Conservation (phyloP, 345 rosid genomes). For the Melaleuca alternifolia region DNA sequence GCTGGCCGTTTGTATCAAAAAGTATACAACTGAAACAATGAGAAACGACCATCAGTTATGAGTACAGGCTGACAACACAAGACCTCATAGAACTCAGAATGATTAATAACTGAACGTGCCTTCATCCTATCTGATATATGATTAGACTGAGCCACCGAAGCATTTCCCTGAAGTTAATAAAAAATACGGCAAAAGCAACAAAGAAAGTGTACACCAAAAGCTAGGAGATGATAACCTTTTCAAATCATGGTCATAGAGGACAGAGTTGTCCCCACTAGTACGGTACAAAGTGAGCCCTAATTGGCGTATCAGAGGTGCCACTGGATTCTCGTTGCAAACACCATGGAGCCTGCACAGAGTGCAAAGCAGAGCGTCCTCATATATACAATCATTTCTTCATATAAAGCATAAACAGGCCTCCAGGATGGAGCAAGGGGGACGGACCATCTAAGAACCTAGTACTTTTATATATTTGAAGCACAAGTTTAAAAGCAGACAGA, state of each 20-base stretch:
- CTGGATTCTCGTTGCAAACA: constrained; percentile 82
- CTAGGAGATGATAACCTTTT: constrained; percentile 47
- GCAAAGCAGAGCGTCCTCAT: background rate
- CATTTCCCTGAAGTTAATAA: background rate
- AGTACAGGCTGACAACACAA: background rate
- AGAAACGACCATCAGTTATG: background rate
- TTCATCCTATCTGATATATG: background rate
- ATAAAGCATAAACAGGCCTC: background rate
- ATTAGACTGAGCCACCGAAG: background rate
- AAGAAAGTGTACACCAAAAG: background rate
- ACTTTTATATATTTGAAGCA: background rate
- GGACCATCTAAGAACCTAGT: background rate
- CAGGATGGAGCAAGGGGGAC: background rate
- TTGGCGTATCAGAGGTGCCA: constrained; percentile 71
- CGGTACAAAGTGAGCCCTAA: constrained; percentile 72
- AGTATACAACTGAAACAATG: constrained; percentile 43
- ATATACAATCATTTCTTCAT: background rate
- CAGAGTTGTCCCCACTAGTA: constrained; percentile 85
- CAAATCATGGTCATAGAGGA: constrained; percentile 88
- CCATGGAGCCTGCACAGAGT: constrained; percentile 68
- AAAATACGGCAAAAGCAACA: background rate
- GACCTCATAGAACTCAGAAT: background rate
- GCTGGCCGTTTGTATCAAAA: constrained; percentile 51
- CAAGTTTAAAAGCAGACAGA: background rate
- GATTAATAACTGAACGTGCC: background rate